phyloP scores from a whole-genome alignment of 208 protist species.

The Phytomonas serpens region DNA sequence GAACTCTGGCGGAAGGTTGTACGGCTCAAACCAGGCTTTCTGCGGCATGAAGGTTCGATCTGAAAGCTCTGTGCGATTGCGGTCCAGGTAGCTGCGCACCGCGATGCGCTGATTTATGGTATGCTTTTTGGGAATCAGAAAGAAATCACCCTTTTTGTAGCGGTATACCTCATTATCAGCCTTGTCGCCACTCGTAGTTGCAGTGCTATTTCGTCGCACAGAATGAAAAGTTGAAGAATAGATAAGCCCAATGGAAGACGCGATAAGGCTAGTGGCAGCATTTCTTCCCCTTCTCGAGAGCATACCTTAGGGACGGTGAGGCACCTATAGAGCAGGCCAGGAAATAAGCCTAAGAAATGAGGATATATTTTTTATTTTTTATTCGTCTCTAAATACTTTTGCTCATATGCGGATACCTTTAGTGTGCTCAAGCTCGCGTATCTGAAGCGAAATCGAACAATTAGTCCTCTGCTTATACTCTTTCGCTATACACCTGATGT shows the following conservation, averaged over 20 bases:
- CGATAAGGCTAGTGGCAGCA: neutral
- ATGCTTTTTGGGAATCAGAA: slow-evolving; percentile 57
- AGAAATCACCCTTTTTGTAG: slow-evolving; percentile 52
- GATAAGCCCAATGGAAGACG: neutral
- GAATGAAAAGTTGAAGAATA: neutral
- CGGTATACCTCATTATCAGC: slow-evolving; percentile 13
- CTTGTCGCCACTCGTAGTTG: neutral
- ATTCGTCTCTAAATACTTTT: neutral
- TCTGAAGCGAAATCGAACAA: neutral
- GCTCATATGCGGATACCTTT: neutral
- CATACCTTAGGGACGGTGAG: neutral
- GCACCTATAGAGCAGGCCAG: neutral
- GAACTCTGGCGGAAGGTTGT: slow-evolving; percentile 32
- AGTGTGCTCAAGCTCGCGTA: neutral
- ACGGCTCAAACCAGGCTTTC: slow-evolving; percentile 76
- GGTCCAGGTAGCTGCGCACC: slow-evolving; percentile 77
- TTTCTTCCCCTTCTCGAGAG: neutral
- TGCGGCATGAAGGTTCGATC: slow-evolving; percentile 86
- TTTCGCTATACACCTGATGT: neutral
- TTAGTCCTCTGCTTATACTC: neutral
- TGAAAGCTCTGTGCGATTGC: slow-evolving; percentile 82
- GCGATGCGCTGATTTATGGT: slow-evolving; percentile 74
- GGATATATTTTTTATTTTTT: neutral
- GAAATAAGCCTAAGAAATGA: neutral
- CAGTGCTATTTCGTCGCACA: neutral